Percentiles rank a stretch among this genome's conserved stretches.
Evolutionary conservation across 208 protist genomes (phyloP).

Genomic region (Trypanosoma cruzi): DNA sequence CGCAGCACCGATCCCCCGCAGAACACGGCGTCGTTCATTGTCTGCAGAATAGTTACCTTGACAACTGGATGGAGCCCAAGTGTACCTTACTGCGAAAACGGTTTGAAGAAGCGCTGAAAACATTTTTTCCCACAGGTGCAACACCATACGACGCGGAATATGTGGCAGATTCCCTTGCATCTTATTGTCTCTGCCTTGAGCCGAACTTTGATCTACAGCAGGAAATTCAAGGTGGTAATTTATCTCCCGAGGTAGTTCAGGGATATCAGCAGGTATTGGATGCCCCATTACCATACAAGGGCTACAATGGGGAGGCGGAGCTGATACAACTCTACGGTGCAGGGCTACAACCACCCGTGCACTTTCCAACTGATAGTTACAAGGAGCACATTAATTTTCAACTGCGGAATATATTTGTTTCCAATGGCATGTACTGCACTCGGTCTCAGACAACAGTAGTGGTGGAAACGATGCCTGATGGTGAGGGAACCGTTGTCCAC

Average conservation of each 20-base stretch:
- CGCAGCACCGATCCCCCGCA: constrained; percentile 25
- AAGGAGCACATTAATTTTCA: constrained; percentile 27
- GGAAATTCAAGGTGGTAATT: constrained; percentile 14
- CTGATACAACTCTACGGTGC: constrained; percentile 22
- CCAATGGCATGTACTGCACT: constrained; percentile 35
- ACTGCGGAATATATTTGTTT: constrained; percentile 49
- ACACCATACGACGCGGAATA: constrained; percentile 17
- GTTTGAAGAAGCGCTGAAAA: constrained; percentile 30
- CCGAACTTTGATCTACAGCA: constrained; percentile 37
- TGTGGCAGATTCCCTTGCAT: constrained; percentile 38
- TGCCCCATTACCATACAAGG: constrained; percentile 31
- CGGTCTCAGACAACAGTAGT: constrained; percentile 61
- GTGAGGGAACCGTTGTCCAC: constrained; percentile 27
- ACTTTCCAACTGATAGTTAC: constrained; percentile 25
- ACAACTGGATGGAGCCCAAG: constrained; percentile 65
- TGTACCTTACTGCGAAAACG: constrained; percentile 28
- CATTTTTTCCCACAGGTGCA: constrained; percentile 14
- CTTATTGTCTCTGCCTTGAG: constrained; percentile 43
- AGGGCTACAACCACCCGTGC: constrained; percentile 11
- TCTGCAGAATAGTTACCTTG: constrained; percentile 59
- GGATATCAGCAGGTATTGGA: constrained; percentile 31
- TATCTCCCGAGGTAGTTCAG: constrained; percentile 3
- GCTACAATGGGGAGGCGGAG: constrained; percentile 32
- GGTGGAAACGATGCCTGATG: constrained; percentile 33
- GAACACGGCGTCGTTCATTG: constrained; percentile 40